phyloP scores from a whole-genome alignment of 2,329 filamentous ascomycete genomes.

The Phyllosticta ampelicida region DNA sequence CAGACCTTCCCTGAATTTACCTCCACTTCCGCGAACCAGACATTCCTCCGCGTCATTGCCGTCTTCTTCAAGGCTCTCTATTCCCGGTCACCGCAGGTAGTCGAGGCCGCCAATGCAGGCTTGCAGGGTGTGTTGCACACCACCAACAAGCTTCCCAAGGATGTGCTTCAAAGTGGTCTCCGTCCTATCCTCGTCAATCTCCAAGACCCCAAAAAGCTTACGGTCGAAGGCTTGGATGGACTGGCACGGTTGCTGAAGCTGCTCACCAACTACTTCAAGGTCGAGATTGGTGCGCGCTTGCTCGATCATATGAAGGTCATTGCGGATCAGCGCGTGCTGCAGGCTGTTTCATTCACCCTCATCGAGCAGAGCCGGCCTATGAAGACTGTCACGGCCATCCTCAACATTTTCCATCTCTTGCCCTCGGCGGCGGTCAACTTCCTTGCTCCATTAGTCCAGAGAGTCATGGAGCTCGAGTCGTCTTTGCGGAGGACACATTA shows the following conservation, averaged over 20 bases:
- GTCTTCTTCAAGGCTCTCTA: slow-evolving; percentile 98
- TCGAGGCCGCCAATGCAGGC: slow-evolving; percentile 85
- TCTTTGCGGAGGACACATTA: slow-evolving; percentile 76
- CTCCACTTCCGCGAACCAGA: slow-evolving; percentile 57
- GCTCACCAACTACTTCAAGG: slow-evolving; percentile 97
- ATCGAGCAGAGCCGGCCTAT: slow-evolving; percentile 88
- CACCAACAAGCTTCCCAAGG: slow-evolving; percentile 87
- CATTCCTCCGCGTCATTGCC: slow-evolving; percentile 59
- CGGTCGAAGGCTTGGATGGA: slow-evolving; percentile 80
- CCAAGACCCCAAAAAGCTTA: slow-evolving; percentile 84
- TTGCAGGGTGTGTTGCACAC: slow-evolving; percentile 78
- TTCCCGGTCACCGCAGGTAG: slow-evolving; percentile 82
- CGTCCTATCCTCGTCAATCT: slow-evolving; percentile 93
- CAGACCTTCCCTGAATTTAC: slow-evolving; percentile 90
- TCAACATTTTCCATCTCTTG: slow-evolving; percentile 95
- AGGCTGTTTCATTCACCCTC: slow-evolving; percentile 87
- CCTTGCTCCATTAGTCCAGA: slow-evolving; percentile 79
- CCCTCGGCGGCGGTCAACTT: slow-evolving; percentile 84
- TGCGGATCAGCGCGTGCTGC: slow-evolving; percentile 66
- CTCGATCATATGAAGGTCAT: slow-evolving; percentile 89
- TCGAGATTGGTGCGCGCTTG: slow-evolving; percentile 88
- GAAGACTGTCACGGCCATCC: slow-evolving; percentile 88
- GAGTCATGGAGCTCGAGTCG: slow-evolving; percentile 79
- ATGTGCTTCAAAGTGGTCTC: slow-evolving; percentile 85
- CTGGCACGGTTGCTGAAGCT: slow-evolving; percentile 80